These are phyloP conservation scores for Dryadomyces sulphureus DNA, from an alignment of 2,329 filamentous ascomycete genomes.

Conservation along the genomic window DNA sequence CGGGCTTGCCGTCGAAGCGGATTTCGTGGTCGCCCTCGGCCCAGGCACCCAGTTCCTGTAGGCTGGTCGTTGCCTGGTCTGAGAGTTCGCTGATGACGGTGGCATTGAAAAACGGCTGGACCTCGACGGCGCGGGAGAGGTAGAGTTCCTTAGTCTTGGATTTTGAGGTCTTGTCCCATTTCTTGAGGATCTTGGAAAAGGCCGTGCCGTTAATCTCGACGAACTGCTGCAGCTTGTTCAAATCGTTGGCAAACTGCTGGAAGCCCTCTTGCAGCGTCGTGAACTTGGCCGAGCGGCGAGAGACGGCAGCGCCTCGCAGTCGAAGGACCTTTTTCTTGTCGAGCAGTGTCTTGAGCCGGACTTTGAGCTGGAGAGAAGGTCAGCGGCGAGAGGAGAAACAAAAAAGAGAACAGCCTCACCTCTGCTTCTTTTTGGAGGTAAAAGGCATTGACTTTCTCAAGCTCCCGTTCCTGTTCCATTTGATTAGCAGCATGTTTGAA, in stretches of 20 bases:
- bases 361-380: conserved; percentile 53
- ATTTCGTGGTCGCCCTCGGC: conserved; percentile 82
- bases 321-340: conserved; percentile 92
- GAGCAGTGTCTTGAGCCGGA: conserved; percentile 78
- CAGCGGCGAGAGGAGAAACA: background rate
- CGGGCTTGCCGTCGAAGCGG: conserved; percentile 46
- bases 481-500: conserved; percentile 20
- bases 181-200: conserved; percentile 97
- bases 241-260: conserved; percentile 88
- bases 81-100: conserved; percentile 94
- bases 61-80: conserved; percentile 89
- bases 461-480: conserved; percentile 65
- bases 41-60: conserved; percentile 92
- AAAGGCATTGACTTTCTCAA: conserved; percentile 97
- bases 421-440: conserved; percentile 97
- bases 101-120: conserved; percentile 95
- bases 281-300: conserved; percentile 83
- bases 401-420: conserved; percentile 35
- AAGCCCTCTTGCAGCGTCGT: conserved; percentile 93
- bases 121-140: conserved; percentile 86
- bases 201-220: conserved; percentile 96
- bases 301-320: conserved; percentile 59
- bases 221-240: conserved; percentile 97
- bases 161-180: conserved; percentile 99
- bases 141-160: conserved; percentile 97